Conservation (phyloP, 345 rosid species). For the Cardamine chenopodiifolia region DNA sequence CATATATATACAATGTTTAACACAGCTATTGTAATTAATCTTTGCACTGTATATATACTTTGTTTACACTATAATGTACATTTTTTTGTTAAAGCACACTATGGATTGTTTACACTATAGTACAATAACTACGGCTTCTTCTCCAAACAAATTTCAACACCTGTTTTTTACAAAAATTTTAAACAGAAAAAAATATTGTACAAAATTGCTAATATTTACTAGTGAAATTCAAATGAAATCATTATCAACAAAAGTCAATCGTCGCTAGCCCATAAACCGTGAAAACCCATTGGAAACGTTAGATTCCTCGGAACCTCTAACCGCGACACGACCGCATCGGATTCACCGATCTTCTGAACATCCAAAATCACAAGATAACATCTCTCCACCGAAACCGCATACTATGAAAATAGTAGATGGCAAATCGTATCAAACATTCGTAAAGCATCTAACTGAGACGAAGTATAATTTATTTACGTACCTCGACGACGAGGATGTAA, state of each 20-base stretch:
- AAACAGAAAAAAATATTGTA: background rate
- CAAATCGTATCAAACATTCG: background rate
- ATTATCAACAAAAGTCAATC: background rate
- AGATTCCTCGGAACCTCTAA: conserved; percentile 77
- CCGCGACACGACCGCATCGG: conserved; percentile 63
- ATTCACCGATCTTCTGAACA: conserved; percentile 74
- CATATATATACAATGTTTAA: background rate
- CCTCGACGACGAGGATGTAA: conserved; percentile 86
- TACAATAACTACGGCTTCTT: background rate
- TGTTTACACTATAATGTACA: background rate
- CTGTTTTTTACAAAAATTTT: background rate
- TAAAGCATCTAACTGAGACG: background rate
- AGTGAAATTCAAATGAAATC: background rate
- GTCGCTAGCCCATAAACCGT: conserved; percentile 73
- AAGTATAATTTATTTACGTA: conserved; percentile 3
- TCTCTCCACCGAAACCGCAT: conserved; percentile 81
- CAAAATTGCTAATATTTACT: background rate
- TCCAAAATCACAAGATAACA: conserved; percentile 79
- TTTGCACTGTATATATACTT: background rate
- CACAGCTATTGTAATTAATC: background rate
- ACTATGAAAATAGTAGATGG: conserved; percentile 46
- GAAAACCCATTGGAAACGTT: conserved; percentile 89
- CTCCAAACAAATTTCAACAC: background rate
- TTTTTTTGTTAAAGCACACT: background rate
- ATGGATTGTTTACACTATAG: background rate